Base-by-base conservation (phyloP, 192 early-diverging fungal genomes). In the Backusella parvicylindrica region DNA sequence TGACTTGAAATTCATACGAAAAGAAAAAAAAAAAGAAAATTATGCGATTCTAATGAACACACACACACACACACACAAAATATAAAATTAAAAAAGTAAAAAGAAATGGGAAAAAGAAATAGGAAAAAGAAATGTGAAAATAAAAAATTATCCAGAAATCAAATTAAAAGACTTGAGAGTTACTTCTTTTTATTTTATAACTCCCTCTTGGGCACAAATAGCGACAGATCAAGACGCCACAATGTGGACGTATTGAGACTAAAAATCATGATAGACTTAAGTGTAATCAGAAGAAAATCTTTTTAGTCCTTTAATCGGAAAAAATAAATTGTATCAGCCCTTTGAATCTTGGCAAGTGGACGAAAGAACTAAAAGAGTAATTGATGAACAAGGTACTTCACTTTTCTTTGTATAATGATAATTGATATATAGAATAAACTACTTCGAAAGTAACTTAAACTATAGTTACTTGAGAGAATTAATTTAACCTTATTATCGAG, bases 181-280 rank as follows among this genome's bases (percentile, higher is more conserved):
- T 60, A 60, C 11, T 60, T 60, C 23, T 60, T 60, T 60, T 60
- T 60, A 60, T 60, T 60, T 60, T 60, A 60, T 28, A 60, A 60
- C 53, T 60, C 53, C 53, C 23, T 60, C 26, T 60, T 60, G 53
- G 23, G 53, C 26, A 56, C 50, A 56, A 56, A 56, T 56, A 26
- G 23, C 23, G 23, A 56, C 50, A 56, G 50, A 56, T 56, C 50
- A 56, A 56, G 50, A 56, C 50, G 50, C 50, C 50, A 56, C 50
- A 56, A 56, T 56, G 50, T 56, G 50, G 50, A 26, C 50, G 50
- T 56, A 56, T 56, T 56, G 50, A 56, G 50, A 56, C 50, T 56
- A 56, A 60, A 60, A 60, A 60, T 13, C 23, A 60, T 60, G 53
- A 60, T 60, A 60, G 23, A 60, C 53, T 60, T 26, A 28, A 26